Percentiles rank a stretch among this genome's conserved stretches.
Evolutionary conservation across 2,329 filamentous ascomycete genomes (phyloP).

Genomic region (Neurospora crassa): DNA sequence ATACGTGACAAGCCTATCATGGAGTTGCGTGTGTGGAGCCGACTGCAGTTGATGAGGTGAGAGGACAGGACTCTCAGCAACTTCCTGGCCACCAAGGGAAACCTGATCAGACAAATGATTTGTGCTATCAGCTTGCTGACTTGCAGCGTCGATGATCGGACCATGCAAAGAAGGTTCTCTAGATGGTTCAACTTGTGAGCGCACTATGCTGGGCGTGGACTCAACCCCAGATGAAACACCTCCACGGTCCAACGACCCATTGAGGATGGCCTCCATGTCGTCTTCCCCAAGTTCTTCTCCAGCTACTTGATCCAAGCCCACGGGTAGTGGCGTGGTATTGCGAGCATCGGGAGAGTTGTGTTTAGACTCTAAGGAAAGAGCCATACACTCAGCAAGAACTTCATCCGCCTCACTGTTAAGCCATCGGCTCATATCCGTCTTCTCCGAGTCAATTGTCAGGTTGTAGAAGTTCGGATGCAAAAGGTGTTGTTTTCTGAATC

Average conservation of each 20-base stretch:
- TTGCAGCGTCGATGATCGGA: not conserved
- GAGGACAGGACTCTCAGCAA: slow-evolving; percentile 54
- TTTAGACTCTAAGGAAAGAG: slow-evolving; percentile 37
- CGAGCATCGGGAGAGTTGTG: slow-evolving; percentile 1
- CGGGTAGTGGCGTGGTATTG: slow-evolving; percentile 4
- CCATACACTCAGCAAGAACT: slow-evolving; percentile 71
- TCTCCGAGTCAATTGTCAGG: slow-evolving; percentile 69
- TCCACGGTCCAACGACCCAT: not conserved
- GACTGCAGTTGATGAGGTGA: slow-evolving; percentile 39
- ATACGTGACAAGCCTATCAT: slow-evolving; percentile 52
- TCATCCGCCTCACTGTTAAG: slow-evolving; percentile 71
- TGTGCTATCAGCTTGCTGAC: not conserved
- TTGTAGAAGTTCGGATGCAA: slow-evolving; percentile 80
- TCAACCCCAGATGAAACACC: not conserved
- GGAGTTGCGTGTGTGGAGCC: slow-evolving; percentile 44
- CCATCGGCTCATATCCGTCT: slow-evolving; percentile 67
- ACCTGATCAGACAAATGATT: not conserved
- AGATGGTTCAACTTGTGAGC: not conserved
- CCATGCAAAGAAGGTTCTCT: not conserved
- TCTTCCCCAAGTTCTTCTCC: slow-evolving; percentile 10
- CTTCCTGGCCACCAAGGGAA: slow-evolving; percentile 5
- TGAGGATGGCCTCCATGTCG: slow-evolving; percentile 3
- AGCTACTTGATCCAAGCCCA: not conserved
- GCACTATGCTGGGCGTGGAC: not conserved
- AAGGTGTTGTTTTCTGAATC: slow-evolving; percentile 62